Evolutionary conservation across 192 early-diverging fungal genomes (phyloP).

Genomic region (Podila horticola): DNA sequence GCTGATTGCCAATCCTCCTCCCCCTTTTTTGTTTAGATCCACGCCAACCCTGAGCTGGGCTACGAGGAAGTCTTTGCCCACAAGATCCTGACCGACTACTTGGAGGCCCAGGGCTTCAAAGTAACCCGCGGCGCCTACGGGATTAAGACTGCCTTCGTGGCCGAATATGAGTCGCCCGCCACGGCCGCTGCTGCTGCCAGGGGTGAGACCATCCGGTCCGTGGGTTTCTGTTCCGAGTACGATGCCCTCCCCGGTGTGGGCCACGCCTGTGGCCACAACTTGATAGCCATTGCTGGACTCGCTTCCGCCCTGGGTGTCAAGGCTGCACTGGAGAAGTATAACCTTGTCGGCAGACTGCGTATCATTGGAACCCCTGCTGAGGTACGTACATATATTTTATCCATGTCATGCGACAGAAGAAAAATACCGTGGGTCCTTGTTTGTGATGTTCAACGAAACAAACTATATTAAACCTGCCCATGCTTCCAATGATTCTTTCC

Average conservation of each 20-base stretch:
- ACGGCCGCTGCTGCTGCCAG: constrained; percentile 19
- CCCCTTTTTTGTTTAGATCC: constrained; percentile 50
- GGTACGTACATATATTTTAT: neutral
- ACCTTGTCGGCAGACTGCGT: constrained; percentile 66
- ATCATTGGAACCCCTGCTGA: constrained; percentile 86
- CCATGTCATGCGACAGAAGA: neutral
- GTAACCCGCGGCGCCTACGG: constrained; percentile 59
- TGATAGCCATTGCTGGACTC: constrained; percentile 77
- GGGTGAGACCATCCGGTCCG: constrained; percentile 43
- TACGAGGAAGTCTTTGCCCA: constrained; percentile 66
- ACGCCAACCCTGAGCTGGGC: constrained; percentile 69
- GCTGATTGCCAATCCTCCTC: neutral
- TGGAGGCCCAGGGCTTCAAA: constrained; percentile 61
- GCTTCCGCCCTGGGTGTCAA: constrained; percentile 67
- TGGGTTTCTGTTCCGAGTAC: constrained; percentile 73
- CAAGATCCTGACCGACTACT: constrained; percentile 63
- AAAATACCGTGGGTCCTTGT: too few species aligned
- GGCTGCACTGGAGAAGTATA: constrained; percentile 44
- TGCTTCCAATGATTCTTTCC: too few species aligned
- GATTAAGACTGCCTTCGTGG: constrained; percentile 71
- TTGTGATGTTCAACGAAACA: too few species aligned
- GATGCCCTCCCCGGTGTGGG: constrained; percentile 75
- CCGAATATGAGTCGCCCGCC: constrained; percentile 57
- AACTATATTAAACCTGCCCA: too few species aligned
- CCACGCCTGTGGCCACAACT: constrained; percentile 77